Conservation (phyloP, 306 rosid genomes). For the Cajanus cajan region DNA sequence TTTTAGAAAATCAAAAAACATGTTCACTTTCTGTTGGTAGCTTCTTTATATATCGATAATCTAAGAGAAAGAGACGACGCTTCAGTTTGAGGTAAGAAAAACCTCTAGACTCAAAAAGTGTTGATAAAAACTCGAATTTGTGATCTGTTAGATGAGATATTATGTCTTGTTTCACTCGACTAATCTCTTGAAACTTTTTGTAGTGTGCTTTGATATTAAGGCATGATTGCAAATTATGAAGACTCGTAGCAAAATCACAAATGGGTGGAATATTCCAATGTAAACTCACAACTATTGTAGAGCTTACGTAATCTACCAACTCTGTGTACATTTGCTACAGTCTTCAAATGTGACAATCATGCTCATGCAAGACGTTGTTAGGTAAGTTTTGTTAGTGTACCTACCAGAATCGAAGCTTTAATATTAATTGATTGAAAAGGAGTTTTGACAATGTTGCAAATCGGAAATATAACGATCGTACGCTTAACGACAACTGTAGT, state of each 20-base stretch:
- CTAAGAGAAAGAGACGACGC: too few species aligned
- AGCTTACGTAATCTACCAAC: not conserved
- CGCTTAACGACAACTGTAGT: not conserved
- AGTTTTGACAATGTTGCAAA: not conserved
- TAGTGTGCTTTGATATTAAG: too few species aligned
- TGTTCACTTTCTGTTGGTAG: not conserved
- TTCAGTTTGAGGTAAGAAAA: too few species aligned
- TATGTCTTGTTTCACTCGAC: too few species aligned
- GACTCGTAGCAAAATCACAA: constrained; percentile 7
- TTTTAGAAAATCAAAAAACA: not conserved
- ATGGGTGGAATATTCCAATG: not conserved
- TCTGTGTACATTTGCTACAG: not conserved
- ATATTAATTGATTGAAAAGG: not conserved
- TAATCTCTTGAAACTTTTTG: too few species aligned
- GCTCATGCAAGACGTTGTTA: not conserved
- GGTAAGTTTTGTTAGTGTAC: too few species aligned
- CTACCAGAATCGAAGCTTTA: not conserved
- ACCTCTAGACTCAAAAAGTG: too few species aligned
- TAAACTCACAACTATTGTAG: not conserved
- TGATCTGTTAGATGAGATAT: too few species aligned
- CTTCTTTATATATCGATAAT: too few species aligned
- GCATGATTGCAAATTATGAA: not conserved
- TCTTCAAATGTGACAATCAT: not conserved
- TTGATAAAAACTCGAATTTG: too few species aligned
- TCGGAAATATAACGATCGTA: not conserved